Base-by-base conservation (phyloP, 2,329 filamentous ascomycete genomes). In the Scedosporium aurantiacum region DNA sequence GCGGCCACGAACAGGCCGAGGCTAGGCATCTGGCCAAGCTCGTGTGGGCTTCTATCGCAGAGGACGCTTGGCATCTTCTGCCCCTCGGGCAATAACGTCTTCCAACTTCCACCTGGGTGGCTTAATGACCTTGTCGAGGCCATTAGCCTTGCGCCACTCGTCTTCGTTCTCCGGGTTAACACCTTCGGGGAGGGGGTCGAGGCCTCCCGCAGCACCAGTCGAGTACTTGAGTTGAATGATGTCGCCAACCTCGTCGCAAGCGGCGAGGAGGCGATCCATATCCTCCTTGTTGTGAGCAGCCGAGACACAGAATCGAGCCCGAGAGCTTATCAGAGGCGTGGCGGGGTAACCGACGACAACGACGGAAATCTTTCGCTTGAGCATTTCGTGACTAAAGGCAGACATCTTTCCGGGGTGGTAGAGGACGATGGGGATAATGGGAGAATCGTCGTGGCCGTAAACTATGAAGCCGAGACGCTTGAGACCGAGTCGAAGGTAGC, bases 331-430 rank as follows among this genome's bases (percentile, higher is more conserved):
- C 55, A 99, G 83, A 1, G 94, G 94, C 2, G 94, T 99, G 7
- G 93, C 94, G 5, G 94, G 94, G 72, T 99, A 99, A 60, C 93
- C 94, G 64, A 99, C 94, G 55, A 99, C 90, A 45, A 99, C 94
- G 59, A 97, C 90, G 0, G 93, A 94, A 68, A 99, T 97, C 75
- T 97, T 97, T 70, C 94, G 90, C 77, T 90, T 90, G 63, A 97
- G 84, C 94, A 99, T 97, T 74, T 97, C 94, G 72, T 96, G 94
- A 58, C 91, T 97, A 75, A 99, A 99, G 63, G 94, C 93, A 4
- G 93, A 90, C 81, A 99, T 97, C 78, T 99, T 99, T 69, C 90
- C 94, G n/a, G 94, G 94, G 76, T 97, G 91, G 81, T 97, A 99
- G 28, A 99, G 85, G 70, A 96, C 83, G 66, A 99, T 75, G 60